phyloP scores from a whole-genome alignment of 371 early-diverging fungal genomes.

The Pancytospora epiphaga region DNA sequence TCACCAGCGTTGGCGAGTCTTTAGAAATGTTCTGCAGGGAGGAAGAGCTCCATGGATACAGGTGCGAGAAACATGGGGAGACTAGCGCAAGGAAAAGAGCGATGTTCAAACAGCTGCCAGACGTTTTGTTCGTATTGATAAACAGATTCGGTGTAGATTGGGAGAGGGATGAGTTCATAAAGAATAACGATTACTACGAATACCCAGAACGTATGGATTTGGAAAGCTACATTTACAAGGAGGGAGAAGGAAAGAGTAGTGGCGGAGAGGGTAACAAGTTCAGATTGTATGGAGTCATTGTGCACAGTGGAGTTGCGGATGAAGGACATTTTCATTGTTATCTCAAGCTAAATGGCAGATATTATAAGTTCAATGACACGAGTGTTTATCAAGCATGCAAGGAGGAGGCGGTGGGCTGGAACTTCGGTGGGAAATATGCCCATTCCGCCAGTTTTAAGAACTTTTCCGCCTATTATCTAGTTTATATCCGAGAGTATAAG shows the following conservation, averaged over 20 bases:
- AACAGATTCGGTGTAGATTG: constrained; percentile 89
- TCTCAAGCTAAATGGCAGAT: constrained; percentile 66
- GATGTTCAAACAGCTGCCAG: constrained; percentile 80
- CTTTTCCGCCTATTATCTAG: constrained; percentile 56
- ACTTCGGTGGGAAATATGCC: constrained; percentile 66
- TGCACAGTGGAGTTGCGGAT: constrained; percentile 82
- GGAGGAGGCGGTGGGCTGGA: constrained; percentile 73
- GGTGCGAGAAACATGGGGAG: constrained; percentile 81
- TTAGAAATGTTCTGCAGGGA: constrained; percentile 74
- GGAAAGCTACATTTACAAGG: neutral
- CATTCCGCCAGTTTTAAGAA: constrained; percentile 39
- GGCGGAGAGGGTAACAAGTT: constrained; percentile 12
- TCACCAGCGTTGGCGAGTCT: constrained; percentile 71
- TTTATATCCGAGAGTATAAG: constrained; percentile 48
- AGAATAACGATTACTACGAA: constrained; percentile 89
- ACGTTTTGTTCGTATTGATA: constrained; percentile 85
- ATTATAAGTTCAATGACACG: constrained; percentile 87
- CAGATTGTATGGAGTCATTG: constrained; percentile 68
- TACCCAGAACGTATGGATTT: constrained; percentile 75
- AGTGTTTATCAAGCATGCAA: constrained; percentile 72
- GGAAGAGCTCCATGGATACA: constrained; percentile 71
- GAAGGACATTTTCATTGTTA: constrained; percentile 91
- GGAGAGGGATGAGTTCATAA: constrained; percentile 49
- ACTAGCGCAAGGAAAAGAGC: constrained; percentile 90
- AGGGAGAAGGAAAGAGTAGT: neutral